Conservation (phyloP, 345 rosid genomes). For the Lepidium didymum region DNA sequence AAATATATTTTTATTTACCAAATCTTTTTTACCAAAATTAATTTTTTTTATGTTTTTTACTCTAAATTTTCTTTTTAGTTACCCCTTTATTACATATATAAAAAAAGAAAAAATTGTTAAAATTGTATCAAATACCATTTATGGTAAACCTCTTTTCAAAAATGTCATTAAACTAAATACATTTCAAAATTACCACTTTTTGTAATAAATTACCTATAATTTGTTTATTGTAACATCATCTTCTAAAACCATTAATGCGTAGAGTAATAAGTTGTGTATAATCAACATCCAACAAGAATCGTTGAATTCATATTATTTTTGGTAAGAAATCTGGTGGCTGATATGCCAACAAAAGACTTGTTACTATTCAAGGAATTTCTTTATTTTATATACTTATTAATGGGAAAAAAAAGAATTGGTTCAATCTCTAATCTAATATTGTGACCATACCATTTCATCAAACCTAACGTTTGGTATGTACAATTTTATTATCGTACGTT, state of each 20-base stretch:
- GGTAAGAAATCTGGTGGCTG: constrained; percentile 25
- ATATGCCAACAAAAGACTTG: constrained; percentile 5
- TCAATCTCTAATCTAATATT: not conserved
- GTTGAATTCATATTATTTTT: constrained; percentile 6
- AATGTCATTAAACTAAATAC: not conserved
- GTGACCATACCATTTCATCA: constrained; percentile 9
- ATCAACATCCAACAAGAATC: constrained; percentile 2
- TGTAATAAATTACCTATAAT: not conserved
- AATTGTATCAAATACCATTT: not conserved
- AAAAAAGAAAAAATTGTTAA: too few relatives aligned
- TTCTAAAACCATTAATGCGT: not conserved
- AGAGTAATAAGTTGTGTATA: not conserved
- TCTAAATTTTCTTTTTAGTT: not conserved
- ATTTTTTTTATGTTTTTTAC: too few relatives aligned
- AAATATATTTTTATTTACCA: not conserved
- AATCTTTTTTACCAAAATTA: not conserved
- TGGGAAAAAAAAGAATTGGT: constrained; percentile 4
- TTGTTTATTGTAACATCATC: not conserved
- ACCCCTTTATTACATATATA: not conserved
- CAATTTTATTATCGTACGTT: not conserved
- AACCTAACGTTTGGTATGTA: not conserved
- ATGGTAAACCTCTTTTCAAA: not conserved
- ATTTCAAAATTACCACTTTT: not conserved
- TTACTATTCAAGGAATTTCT: not conserved
- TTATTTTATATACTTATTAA: not conserved